A percentile compares a stretch with the other conserved stretches of the same genome.
Conservation (phyloP, 108 stramenopile species). For the Skeletonema costatum region DNA sequence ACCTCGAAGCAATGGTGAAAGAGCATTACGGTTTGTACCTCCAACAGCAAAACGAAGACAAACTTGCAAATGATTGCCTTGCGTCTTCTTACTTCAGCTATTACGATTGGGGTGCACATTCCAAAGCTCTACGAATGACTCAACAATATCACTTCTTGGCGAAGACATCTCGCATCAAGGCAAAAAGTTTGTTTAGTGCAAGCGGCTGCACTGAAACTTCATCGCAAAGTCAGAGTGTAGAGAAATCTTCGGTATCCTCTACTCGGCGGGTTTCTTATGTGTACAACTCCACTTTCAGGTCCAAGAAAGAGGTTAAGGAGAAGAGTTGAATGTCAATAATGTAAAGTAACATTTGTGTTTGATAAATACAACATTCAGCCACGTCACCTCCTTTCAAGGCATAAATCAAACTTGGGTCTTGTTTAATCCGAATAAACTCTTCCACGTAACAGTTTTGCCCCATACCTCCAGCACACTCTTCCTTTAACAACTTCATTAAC, state of each 20-base stretch:
- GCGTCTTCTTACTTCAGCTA: slow-evolving; percentile 24
- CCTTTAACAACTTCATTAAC: too few relatives aligned
- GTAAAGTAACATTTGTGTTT: too few relatives aligned
- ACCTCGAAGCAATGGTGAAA: slow-evolving; percentile 43
- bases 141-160: background rate
- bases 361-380: too few relatives aligned
- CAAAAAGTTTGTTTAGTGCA: background rate
- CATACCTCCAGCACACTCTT: too few relatives aligned
- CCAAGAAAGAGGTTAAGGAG: background rate
- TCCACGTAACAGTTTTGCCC: too few relatives aligned
- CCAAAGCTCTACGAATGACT: background rate
- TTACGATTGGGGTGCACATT: slow-evolving; percentile 37
- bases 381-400: too few relatives aligned
- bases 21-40: slow-evolving; percentile 28
- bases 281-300: background rate
- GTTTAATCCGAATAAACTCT: too few relatives aligned
- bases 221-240: background rate
- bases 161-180: background rate
- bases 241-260: background rate
- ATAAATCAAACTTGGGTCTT: too few relatives aligned
- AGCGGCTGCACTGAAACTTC: background rate
- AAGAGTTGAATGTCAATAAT: background rate
- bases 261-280: background rate
- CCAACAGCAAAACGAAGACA: slow-evolving; percentile 1
- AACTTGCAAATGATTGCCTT: slow-evolving; percentile 11